Evolutionary conservation across 176 grass and related monocot species (phyloP).

Genomic region (Carex cristatella): DNA sequence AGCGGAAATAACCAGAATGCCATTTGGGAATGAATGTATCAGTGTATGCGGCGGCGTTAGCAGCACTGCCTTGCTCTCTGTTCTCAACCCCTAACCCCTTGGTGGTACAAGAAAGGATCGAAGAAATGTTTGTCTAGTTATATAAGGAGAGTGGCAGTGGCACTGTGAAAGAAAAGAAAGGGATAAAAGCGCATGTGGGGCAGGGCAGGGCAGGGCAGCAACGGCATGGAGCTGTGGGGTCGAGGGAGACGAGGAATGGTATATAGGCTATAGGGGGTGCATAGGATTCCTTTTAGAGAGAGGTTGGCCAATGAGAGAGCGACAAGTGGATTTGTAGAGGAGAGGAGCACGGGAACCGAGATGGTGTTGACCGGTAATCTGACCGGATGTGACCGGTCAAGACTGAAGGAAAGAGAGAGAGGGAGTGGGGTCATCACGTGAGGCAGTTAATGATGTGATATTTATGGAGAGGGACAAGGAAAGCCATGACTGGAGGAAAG

Average conservation of each 20-base stretch:
- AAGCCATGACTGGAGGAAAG: not conserved
- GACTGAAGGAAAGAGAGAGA: not conserved
- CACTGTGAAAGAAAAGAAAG: slow-evolving; percentile 9
- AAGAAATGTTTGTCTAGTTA: slow-evolving; percentile 3
- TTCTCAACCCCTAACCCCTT: not conserved
- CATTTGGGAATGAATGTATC: not conserved
- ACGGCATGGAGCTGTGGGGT: slow-evolving; percentile 18
- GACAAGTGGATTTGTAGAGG: slow-evolving; percentile 6
- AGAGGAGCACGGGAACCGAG: not conserved
- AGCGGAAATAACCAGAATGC: slow-evolving; percentile 4
- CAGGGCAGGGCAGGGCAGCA: not conserved
- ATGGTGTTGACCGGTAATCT: not conserved
- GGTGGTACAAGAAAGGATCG: not conserved
- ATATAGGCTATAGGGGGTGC: not conserved
- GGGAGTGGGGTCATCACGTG: slow-evolving; percentile 24
- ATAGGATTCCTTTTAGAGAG: slow-evolving; percentile 21
- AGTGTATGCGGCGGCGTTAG: not conserved
- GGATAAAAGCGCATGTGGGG: not conserved
- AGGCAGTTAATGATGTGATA: slow-evolving; percentile 16
- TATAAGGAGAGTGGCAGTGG: slow-evolving; percentile 7
- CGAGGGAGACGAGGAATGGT: not conserved
- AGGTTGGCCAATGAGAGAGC: not conserved
- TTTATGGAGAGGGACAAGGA: slow-evolving; percentile 14
- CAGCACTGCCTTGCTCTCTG: not conserved
- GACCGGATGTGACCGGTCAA: slow-evolving; percentile 32